phyloP scores from a whole-genome alignment of 495 filamentous ascomycete species.

The Neurospora discreta region DNA sequence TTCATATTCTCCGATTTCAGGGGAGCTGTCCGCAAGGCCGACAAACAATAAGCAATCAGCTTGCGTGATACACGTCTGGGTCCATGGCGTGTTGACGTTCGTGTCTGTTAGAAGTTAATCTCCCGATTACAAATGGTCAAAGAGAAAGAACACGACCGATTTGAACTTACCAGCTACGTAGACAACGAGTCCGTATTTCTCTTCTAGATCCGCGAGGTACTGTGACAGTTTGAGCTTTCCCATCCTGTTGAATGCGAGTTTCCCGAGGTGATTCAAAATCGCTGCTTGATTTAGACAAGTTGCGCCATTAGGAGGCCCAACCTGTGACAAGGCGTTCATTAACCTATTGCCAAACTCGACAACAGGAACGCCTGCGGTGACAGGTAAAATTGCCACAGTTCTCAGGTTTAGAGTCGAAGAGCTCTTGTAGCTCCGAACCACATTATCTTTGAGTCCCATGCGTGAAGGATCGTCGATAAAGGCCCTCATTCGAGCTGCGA shows the following conservation, averaged over 20 bases:
- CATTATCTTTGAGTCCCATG: conserved; percentile 28
- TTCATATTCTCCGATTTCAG: conserved; percentile 90
- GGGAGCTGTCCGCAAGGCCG: conserved; percentile 80
- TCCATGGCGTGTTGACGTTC: conserved; percentile 93
- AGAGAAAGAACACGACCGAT: background rate
- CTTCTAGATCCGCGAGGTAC: conserved; percentile 91
- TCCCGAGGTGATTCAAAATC: conserved; percentile 85
- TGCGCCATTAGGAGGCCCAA: conserved; percentile 79
- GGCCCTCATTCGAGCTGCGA: conserved; percentile 86
- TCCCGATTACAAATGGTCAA: conserved; percentile 3
- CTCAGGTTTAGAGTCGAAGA: conserved; percentile 85
- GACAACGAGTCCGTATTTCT: conserved; percentile 89
- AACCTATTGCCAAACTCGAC: conserved; percentile 90
- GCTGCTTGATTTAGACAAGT: conserved; percentile 88
- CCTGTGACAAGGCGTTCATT: conserved; percentile 74
- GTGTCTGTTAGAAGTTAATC: conserved; percentile 47
- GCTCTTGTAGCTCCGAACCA: conserved; percentile 49
- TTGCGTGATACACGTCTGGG: conserved; percentile 92
- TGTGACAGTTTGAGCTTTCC: conserved; percentile 93
- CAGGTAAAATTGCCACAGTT: conserved; percentile 84
- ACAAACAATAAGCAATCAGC: conserved; percentile 93
- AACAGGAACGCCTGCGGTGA: conserved; percentile 84
- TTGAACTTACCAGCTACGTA: conserved; percentile 71
- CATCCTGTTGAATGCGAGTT: conserved; percentile 95
- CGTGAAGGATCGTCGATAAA: conserved; percentile 65